Percentiles rank a stretch among this genome's conserved stretches.
Evolutionary conservation across 495 filamentous ascomycete species (phyloP).

Genomic region (Hyphodiscus hymeniophilus): DNA sequence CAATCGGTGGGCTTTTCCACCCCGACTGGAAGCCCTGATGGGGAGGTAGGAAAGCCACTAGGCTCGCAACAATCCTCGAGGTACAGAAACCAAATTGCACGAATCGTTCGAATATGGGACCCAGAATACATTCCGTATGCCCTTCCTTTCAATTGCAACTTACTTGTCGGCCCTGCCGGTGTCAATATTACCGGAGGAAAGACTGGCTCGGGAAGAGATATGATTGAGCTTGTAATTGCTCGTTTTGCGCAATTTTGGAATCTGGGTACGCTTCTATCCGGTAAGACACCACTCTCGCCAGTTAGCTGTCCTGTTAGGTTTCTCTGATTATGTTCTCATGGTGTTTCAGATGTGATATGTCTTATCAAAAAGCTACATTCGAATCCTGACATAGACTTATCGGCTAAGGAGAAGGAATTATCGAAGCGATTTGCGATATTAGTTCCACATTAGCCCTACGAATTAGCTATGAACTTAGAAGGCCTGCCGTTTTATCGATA

Average conservation of each 20-base stretch:
- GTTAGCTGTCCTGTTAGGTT: too few relatives aligned
- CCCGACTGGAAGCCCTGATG: too few relatives aligned
- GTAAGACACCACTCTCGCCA: not conserved
- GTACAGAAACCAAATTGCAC: not conserved
- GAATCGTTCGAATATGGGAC: not conserved
- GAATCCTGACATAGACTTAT: too few relatives aligned
- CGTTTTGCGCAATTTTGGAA: not conserved
- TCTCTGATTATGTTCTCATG: too few relatives aligned
- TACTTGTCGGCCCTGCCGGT: not conserved
- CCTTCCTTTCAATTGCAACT: not conserved
- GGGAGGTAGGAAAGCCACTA: too few relatives aligned
- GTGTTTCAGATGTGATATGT: too few relatives aligned
- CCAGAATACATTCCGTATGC: not conserved
- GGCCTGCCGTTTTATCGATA: too few relatives aligned
- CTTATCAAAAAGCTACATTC: too few relatives aligned
- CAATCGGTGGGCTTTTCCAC: not conserved
- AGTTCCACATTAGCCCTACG: too few relatives aligned
- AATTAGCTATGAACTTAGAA: too few relatives aligned
- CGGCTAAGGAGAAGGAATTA: too few relatives aligned
- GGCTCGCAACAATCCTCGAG: not conserved
- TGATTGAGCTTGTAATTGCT: not conserved
- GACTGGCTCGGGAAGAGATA: not conserved
- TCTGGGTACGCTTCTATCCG: not conserved
- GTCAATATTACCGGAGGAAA: not conserved
- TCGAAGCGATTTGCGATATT: too few relatives aligned